Evolutionary conservation across 345 rosid species (phyloP), one percentile per base, ranked within the genome.

Genomic region (Brassica rapa): DNA sequence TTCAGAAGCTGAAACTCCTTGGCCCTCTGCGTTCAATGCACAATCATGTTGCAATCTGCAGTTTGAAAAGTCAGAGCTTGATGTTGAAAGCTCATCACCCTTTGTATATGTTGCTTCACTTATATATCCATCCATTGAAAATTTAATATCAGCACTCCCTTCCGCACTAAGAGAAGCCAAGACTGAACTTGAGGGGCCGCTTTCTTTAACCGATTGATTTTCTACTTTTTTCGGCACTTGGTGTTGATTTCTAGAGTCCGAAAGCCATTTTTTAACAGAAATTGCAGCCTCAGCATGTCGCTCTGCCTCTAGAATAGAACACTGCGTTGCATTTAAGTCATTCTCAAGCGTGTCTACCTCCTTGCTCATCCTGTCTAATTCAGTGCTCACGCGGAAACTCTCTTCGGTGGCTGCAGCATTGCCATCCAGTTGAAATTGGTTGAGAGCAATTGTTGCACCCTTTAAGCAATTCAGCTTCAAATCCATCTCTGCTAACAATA

Each of bases 401-500:
- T 83, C 89, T 15, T 81, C 86, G 77, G 76, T 76, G 57, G 72
- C 76, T 70, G 70, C 83, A 70, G 80, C 85, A 66, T 66, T 73
- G 46, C 74, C 83, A 69, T 56, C 75, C 66, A 82, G 82, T 70
- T 82, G 89, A 81, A 80, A 71, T 73, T 84, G 85, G 77, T 80
- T 88, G 76, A 94, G 86, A 72, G 86, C 88, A 51, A 86, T 68
- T 35, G 93, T 82, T 74, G 96, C 96, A 51, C 84, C 89, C 83
- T 87, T 90, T 83, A 94, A 84, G 69, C 87, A 84, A 82, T 76
- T 84, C 70, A 92, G 81, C 83, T 88, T 94, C 82, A 86, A 80
- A 73, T 92, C 92, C 98, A 92, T 86, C 61, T 88, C 98, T 59
- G 70, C 57, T 46, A 86, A 85, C 88, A 87, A 83, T 80, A 85